phyloP scores from a whole-genome alignment of 2,329 filamentous ascomycete genomes.

The Talaromyces sp. region DNA sequence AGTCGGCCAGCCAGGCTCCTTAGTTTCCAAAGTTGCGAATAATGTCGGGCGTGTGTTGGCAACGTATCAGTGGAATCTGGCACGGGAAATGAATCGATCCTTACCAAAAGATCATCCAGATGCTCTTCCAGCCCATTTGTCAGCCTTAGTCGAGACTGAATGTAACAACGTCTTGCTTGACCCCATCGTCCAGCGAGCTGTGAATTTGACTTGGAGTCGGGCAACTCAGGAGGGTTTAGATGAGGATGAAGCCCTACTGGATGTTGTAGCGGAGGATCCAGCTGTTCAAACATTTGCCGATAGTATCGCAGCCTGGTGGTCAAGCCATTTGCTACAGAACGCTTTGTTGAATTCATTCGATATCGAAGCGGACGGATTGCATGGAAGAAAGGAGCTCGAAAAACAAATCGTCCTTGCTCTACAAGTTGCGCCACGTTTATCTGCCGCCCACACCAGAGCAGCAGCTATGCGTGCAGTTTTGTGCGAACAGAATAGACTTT shows the following conservation, averaged over 20 bases:
- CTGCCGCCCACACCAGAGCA: slow-evolving; percentile 59
- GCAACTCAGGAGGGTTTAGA: slow-evolving; percentile 64
- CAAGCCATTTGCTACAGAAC: slow-evolving; percentile 65
- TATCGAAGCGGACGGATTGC: slow-evolving; percentile 42
- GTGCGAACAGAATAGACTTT: slow-evolving; percentile 48
- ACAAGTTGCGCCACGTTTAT: slow-evolving; percentile 70
- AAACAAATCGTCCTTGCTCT: slow-evolving; percentile 63
- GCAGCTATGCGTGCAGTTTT: slow-evolving; percentile 57
- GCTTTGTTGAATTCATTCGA: slow-evolving; percentile 62
- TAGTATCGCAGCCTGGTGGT: slow-evolving; percentile 87
- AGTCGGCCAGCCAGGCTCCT: slow-evolving; percentile 59
- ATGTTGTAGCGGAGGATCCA: slow-evolving; percentile 76
- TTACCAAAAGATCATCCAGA: slow-evolving; percentile 55
- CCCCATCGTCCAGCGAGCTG: slow-evolving; percentile 73
- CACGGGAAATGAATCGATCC: slow-evolving; percentile 55
- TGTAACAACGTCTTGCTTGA: slow-evolving; percentile 77
- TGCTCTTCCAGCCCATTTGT: slow-evolving; percentile 69
- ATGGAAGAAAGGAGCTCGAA: slow-evolving; percentile 39
- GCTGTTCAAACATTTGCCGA: slow-evolving; percentile 83
- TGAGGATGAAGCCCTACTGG: slow-evolving; percentile 65
- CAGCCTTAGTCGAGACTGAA: slow-evolving; percentile 68
- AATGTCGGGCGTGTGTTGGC: slow-evolving; percentile 68
- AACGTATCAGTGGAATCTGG: slow-evolving; percentile 73
- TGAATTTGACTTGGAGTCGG: slow-evolving; percentile 84
- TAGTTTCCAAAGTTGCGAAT: slow-evolving; percentile 61